Evolutionary conservation across 768 basidiomycete genomes (phyloP), one percentile per base, ranked within the genome.

Genomic region (Leccinum sublutescens): DNA sequence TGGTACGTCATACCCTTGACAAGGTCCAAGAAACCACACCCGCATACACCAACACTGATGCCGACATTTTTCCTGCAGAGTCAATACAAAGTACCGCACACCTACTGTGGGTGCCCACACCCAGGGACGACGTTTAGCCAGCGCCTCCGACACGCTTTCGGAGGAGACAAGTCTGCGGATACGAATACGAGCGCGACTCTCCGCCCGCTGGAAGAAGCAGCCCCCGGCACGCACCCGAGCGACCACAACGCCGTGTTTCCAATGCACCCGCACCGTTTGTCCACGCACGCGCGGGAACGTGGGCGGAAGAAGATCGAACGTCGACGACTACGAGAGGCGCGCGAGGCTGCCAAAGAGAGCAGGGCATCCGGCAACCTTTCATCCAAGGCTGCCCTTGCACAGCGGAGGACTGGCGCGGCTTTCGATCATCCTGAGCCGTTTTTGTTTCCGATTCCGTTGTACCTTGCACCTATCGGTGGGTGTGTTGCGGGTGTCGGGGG

Each of bases 91-190:
- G 68, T 84, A 3, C 77, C 78, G 1, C 87, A 87, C 70, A 80
- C 77, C 8, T 74, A 82, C 63, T 87, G 86, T 58, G 85, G 85
- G 1, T 86, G 85, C 59, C 80, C 83, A 4, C 72, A 76, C 2
- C 80, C 81, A 0, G 80, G 64, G 2, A 53, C 15, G 76, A 80
- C 75, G 2, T 73, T 84, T 11, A 76, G 23, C 23, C 23, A 23
- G 23, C 23, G 23, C 23, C 23, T 23, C 23, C 23, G 23, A 23
- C 23, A 23, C 9, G 60, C 66, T 2, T 53, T 64, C 56, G 21
- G 5, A 6, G 52, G 50, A 38, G 19, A 61, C 49, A 47, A 14
- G 11, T 10, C 45, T 19, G 9, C 55, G 51, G n/a, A 68, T 52
- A 19, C 12, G 19, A 57, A 70, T 33, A 38, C 38, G 17, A 38